Evolutionary conservation across 441 rosid genomes (phyloP).

Genomic region (Pelargonium citronellum): DNA sequence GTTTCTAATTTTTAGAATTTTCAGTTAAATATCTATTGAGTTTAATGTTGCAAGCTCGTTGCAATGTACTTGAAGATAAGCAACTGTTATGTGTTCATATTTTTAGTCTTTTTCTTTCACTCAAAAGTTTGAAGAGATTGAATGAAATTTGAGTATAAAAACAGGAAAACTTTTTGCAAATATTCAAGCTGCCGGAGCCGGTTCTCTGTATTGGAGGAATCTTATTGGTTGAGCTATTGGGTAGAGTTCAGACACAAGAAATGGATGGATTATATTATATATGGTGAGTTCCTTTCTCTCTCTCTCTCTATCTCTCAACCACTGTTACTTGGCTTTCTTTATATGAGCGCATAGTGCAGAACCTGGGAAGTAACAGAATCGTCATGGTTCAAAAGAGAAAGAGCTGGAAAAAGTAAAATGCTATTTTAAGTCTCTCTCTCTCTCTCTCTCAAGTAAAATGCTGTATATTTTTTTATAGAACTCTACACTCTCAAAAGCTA

Average conservation of each 20-base stretch:
- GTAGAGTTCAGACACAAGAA: conserved; percentile 29
- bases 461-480: background rate
- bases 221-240: conserved; percentile 21
- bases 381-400: background rate
- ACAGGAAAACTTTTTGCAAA: conserved; percentile 3
- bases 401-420: no score
- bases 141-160: background rate
- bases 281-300: conserved; percentile 14
- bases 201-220: conserved; percentile 8
- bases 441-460: background rate
- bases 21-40: background rate
- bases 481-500: background rate
- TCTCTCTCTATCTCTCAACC: no score
- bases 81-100: background rate
- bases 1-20: background rate
- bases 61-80: background rate
- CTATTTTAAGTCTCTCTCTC: background rate
- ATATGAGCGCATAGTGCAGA: no score
- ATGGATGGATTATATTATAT: conserved; percentile 23
- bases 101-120: background rate
- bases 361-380: no score
- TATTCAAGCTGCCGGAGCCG: conserved; percentile 6
- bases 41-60: background rate
- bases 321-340: no score
- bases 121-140: background rate